Conservation (phyloP, 2,329 filamentous ascomycete species). For the Neonectria coccinea region DNA sequence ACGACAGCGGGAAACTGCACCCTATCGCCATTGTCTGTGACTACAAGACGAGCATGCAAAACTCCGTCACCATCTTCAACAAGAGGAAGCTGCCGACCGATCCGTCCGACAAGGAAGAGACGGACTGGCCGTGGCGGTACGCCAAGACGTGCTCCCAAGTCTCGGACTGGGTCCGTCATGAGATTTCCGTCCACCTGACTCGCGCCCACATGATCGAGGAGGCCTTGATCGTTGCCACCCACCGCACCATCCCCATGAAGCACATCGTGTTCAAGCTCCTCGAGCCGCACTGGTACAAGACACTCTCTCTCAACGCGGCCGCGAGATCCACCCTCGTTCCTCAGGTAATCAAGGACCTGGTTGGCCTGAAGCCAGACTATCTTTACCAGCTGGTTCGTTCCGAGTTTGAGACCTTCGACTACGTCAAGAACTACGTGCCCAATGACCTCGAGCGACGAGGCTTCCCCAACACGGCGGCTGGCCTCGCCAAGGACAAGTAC, state of each 20-base stretch:
- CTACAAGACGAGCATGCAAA: slow-evolving; percentile 55
- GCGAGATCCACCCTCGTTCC: slow-evolving; percentile 59
- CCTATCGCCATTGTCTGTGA: slow-evolving; percentile 62
- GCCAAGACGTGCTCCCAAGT: slow-evolving; percentile 63
- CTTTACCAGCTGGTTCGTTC: slow-evolving; percentile 53
- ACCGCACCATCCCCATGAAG: slow-evolving; percentile 55
- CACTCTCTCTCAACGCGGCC: slow-evolving; percentile 61
- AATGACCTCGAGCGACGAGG: slow-evolving; percentile 58
- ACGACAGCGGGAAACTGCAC: slow-evolving; percentile 58
- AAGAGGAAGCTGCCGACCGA: slow-evolving; percentile 51
- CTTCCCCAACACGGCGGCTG: slow-evolving; percentile 52
- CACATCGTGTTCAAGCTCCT: slow-evolving; percentile 59
- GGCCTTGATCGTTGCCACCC: slow-evolving; percentile 59
- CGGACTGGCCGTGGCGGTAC: slow-evolving; percentile 64
- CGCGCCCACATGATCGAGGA: slow-evolving; percentile 62
- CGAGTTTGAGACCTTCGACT: slow-evolving; percentile 59
- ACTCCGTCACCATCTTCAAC: slow-evolving; percentile 64
- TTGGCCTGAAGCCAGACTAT: slow-evolving; percentile 54
- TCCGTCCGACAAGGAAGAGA: slow-evolving; percentile 35
- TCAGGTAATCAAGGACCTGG: slow-evolving; percentile 55
- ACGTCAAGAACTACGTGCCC: slow-evolving; percentile 58
- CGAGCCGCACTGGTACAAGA: slow-evolving; percentile 63
- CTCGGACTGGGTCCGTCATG: slow-evolving; percentile 62
- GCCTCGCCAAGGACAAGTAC: slow-evolving; percentile 52
- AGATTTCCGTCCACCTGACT: slow-evolving; percentile 59